Evolutionary conservation across 1,284 basidiomycete species (phyloP).

Genomic region (Apiotrichum akiyoshidainum): DNA sequence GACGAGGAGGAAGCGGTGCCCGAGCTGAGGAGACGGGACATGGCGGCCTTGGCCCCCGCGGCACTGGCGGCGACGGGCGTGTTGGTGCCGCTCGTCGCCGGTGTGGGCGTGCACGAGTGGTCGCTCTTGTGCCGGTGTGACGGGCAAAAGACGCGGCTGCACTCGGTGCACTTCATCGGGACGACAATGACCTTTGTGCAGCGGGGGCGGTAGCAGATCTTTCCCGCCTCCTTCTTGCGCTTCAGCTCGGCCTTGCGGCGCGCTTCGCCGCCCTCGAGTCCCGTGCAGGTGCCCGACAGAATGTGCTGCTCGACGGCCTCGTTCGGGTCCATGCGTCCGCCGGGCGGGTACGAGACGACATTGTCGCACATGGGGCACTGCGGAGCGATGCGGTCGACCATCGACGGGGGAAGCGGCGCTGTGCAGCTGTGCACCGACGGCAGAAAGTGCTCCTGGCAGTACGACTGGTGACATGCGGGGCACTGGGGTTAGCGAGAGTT

Average conservation of each 20-base stretch:
- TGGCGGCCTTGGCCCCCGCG: conserved; percentile 27
- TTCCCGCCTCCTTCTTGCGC: conserved; percentile 40
- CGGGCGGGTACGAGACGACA: conserved; percentile 37
- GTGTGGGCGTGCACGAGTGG: conserved; percentile 35
- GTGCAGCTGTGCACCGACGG: conserved; percentile 44
- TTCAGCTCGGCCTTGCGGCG: conserved; percentile 37
- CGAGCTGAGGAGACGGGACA: conserved; percentile 33
- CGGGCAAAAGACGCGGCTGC: conserved; percentile 42
- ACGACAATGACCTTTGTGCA: conserved; percentile 47
- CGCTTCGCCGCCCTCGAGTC: conserved; percentile 44
- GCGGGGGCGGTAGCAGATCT: conserved; percentile 46
- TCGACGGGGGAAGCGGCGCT: conserved; percentile 42
- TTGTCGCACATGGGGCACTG: conserved; percentile 47
- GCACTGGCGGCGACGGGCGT: conserved; percentile 5
- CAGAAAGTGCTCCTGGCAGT: conserved; percentile 50
- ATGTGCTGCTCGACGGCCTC: conserved; percentile 49
- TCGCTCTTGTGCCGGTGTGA: conserved; percentile 35
- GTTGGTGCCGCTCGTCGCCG: conserved; percentile 15
- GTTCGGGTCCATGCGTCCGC: conserved; percentile 32
- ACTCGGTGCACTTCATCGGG: conserved; percentile 46
- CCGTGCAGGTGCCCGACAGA: conserved; percentile 38
- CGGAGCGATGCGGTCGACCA: conserved; percentile 49
- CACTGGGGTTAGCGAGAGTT: conserved; percentile 11
- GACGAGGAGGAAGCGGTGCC: background rate
- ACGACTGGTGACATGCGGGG: conserved; percentile 48